Conservation (phyloP, 371 early-diverging fungal genomes). For the Apophysomyces sp. region DNA sequence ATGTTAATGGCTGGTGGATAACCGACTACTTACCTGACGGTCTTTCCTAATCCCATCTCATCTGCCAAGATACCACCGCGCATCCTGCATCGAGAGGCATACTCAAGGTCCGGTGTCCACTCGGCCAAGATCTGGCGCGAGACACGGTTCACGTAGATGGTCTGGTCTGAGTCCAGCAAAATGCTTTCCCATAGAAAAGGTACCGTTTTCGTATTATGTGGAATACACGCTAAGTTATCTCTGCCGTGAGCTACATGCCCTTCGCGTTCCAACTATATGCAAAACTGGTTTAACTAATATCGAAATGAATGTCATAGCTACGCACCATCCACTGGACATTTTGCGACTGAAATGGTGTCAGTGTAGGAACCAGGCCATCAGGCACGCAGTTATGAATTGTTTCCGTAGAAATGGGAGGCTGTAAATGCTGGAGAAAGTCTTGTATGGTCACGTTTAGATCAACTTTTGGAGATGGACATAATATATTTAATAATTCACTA, state of each 20-base stretch:
- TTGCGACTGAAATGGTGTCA: conserved; percentile 40
- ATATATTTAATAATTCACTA: neutral
- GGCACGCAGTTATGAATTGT: conserved; percentile 7
- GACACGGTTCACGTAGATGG: conserved; percentile 16
- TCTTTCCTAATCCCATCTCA: conserved; percentile 73
- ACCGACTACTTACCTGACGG: conserved; percentile 39
- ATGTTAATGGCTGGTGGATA: neutral
- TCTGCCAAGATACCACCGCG: conserved; percentile 53
- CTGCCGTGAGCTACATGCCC: conserved; percentile 12
- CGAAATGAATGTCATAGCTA: neutral
- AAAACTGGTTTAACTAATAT: neutral
- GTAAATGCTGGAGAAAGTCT: conserved; percentile 25
- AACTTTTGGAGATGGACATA: neutral
- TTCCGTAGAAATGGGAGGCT: conserved; percentile 20
- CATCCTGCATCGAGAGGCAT: neutral
- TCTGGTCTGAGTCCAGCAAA: neutral
- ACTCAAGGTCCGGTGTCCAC: neutral
- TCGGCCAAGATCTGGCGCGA: neutral
- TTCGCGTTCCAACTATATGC: conserved; percentile 14
- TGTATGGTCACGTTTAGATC: conserved; percentile 8
- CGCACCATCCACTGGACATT: conserved; percentile 41
- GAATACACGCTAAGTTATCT: neutral
- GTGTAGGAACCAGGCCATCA: conserved; percentile 8
- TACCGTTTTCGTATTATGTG: neutral
- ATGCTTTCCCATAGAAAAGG: conserved; percentile 20